phyloP scores from a whole-genome alignment of 2,329 filamentous ascomycete species.

The Exophiala spinifera region DNA sequence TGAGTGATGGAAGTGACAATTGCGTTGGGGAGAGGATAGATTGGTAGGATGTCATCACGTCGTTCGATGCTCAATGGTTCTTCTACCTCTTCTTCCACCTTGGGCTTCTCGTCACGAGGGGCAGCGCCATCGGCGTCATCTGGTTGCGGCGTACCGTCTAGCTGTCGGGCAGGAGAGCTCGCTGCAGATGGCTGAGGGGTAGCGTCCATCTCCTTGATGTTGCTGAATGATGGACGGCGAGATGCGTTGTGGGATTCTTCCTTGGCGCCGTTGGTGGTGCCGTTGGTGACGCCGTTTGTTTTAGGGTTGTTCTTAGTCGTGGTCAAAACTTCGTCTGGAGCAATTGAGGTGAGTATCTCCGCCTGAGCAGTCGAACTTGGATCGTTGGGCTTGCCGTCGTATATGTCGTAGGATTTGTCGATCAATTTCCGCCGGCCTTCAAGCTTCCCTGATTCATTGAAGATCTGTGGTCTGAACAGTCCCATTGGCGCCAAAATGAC shows the following conservation, averaged over 20 bases:
- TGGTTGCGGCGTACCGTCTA: constrained; percentile 44
- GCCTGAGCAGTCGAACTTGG: constrained; percentile 81
- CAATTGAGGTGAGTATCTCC: constrained; percentile 56
- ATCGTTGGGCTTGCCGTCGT: constrained; percentile 89
- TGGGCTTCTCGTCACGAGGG: constrained; percentile 22
- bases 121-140: constrained; percentile 20
- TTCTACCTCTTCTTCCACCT: constrained; percentile 25
- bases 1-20: constrained; percentile 87
- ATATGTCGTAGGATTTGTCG: constrained; percentile 85
- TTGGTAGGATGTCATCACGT: constrained; percentile 75
- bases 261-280: constrained; percentile 45
- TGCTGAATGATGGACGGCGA: constrained; percentile 62
- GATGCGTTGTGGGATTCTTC: constrained; percentile 59
- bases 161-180: constrained; percentile 79
- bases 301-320: constrained; percentile 32
- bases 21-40: constrained; percentile 80
- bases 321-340: constrained; percentile 35
- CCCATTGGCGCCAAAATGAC: constrained; percentile 92
- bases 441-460: constrained; percentile 71
- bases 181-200: constrained; percentile 84
- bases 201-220: constrained; percentile 62
- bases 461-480: constrained; percentile 84
- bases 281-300: constrained; percentile 33
- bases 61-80: constrained; percentile 52
- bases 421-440: constrained; percentile 75